Percentiles rank a stretch among this genome's conserved stretches.
Evolutionary conservation across 2,329 filamentous ascomycete genomes (phyloP).

Genomic region (Ampelomyces quisqualis): DNA sequence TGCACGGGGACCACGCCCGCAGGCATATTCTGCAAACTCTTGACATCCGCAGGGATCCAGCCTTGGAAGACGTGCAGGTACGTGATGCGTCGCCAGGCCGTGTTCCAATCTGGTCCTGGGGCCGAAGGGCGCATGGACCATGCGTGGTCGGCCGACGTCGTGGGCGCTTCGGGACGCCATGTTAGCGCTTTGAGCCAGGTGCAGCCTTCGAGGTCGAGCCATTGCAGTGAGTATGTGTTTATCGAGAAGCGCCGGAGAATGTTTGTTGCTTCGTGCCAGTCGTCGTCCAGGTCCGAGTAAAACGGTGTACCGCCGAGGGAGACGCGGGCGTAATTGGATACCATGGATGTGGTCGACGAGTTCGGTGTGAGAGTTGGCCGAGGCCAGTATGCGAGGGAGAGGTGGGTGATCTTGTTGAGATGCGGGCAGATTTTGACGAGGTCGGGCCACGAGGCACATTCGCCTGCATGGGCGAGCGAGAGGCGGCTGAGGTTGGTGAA

Average conservation of each 20-base stretch:
- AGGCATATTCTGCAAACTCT: slow-evolving; percentile 38
- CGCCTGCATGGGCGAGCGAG: slow-evolving; percentile 57
- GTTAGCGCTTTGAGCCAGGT: slow-evolving; percentile 57
- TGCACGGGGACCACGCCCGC: slow-evolving; percentile 37
- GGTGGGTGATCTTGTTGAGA: slow-evolving; percentile 59
- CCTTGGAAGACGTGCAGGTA: slow-evolving; percentile 48
- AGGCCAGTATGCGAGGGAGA: slow-evolving; percentile 65
- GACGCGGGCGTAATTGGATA: slow-evolving; percentile 47
- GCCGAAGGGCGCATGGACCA: slow-evolving; percentile 2
- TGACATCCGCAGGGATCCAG: slow-evolving; percentile 44
- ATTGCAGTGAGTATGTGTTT: slow-evolving; percentile 59
- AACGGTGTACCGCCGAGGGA: slow-evolving; percentile 54
- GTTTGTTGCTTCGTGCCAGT: slow-evolving; percentile 58
- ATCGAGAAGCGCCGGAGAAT: slow-evolving; percentile 58
- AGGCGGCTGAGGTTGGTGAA: slow-evolving; percentile 59
- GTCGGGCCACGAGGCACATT: slow-evolving; percentile 55
- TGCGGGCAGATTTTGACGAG: slow-evolving; percentile 56
- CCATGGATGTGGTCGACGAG: slow-evolving; percentile 49
- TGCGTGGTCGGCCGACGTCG: not conserved
- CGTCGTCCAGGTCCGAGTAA: slow-evolving; percentile 56
- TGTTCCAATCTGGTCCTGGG: slow-evolving; percentile 42
- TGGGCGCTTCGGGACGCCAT: slow-evolving; percentile 31
- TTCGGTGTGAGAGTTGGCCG: slow-evolving; percentile 59
- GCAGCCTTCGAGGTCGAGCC: slow-evolving; percentile 64
- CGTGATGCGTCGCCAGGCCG: slow-evolving; percentile 48